Percentiles rank a stretch among this genome's conserved stretches.
Conservation (phyloP, 192 early-diverging fungal genomes). For the Entophlyctis luteolus region DNA sequence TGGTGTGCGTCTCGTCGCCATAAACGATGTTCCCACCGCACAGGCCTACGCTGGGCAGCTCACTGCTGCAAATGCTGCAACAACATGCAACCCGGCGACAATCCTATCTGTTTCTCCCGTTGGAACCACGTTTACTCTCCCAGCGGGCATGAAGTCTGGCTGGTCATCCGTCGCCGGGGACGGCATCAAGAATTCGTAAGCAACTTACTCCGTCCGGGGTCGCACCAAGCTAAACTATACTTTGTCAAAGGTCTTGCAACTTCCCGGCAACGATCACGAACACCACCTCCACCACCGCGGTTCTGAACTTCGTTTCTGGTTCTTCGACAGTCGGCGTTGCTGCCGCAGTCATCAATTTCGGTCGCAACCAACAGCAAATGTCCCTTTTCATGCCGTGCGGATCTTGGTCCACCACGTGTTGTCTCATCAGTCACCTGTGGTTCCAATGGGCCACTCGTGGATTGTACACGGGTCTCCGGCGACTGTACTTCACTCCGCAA, state of each 20-base stretch:
- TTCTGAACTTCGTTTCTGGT: conserved; percentile 1
- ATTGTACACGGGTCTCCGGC: conserved; percentile 44
- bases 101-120: background rate
- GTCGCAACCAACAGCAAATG: conserved; percentile 40
- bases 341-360: conserved; percentile 12
- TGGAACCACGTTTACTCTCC: background rate
- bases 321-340: background rate
- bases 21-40: conserved; percentile 8
- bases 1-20: conserved; percentile 4
- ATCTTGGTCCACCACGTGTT: conserved; percentile 40
- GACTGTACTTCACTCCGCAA: conserved; percentile 40
- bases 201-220: too few relatives aligned
- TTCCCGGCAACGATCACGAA: background rate
- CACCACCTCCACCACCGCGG: background rate
- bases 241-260: conserved; percentile 14
- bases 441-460: conserved; percentile 43
- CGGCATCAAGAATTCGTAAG: background rate
- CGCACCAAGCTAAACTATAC: too few relatives aligned
- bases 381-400: conserved; percentile 44
- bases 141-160: background rate
- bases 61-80: background rate
- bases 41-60: background rate
- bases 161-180: background rate
- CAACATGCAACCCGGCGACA: background rate
- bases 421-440: conserved; percentile 41